Conservation (phyloP, 495 filamentous ascomycete genomes). For the Hypoxylon fragiforme region DNA sequence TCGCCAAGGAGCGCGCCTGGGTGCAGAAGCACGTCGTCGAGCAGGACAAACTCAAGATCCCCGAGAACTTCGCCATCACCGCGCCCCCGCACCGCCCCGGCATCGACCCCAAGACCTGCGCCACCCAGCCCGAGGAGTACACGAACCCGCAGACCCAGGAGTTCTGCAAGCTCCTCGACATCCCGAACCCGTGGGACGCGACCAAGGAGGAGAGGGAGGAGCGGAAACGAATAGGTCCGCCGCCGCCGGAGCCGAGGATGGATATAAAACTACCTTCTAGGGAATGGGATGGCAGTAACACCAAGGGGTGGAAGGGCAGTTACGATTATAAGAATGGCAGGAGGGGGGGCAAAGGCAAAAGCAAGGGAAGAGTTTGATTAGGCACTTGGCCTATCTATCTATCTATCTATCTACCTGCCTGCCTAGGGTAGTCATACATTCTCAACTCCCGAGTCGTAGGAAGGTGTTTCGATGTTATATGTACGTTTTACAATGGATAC, state of each 20-base stretch:
- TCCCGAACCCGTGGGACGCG: constrained; percentile 75
- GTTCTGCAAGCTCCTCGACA: constrained; percentile 78
- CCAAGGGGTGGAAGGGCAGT: too few relatives aligned
- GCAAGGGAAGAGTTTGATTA: too few relatives aligned
- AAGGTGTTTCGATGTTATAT: too few relatives aligned
- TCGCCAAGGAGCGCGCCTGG: constrained; percentile 71
- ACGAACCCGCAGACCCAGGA: constrained; percentile 75
- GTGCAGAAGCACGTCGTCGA: constrained; percentile 71
- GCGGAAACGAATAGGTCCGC: constrained; percentile 50
- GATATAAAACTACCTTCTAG: too few relatives aligned
- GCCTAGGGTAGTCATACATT: too few relatives aligned
- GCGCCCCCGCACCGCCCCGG: constrained; percentile 68
- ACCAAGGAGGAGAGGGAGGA: constrained; percentile 66
- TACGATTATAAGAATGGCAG: too few relatives aligned
- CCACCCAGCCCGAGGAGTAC: constrained; percentile 69
- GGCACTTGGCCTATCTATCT: too few relatives aligned
- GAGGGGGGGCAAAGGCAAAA: too few relatives aligned
- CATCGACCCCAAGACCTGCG: constrained; percentile 34
- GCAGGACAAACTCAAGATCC: constrained; percentile 62
- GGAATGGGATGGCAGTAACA: too few relatives aligned
- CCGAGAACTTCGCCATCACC: constrained; percentile 73
- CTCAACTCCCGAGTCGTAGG: too few relatives aligned
- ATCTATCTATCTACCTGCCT: too few relatives aligned
- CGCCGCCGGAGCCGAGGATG: constrained; percentile 37
- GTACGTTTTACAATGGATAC: too few relatives aligned